phyloP scores from a whole-genome alignment of 2,329 filamentous ascomycete genomes.

The Chaetomiaceae sp. region DNA sequence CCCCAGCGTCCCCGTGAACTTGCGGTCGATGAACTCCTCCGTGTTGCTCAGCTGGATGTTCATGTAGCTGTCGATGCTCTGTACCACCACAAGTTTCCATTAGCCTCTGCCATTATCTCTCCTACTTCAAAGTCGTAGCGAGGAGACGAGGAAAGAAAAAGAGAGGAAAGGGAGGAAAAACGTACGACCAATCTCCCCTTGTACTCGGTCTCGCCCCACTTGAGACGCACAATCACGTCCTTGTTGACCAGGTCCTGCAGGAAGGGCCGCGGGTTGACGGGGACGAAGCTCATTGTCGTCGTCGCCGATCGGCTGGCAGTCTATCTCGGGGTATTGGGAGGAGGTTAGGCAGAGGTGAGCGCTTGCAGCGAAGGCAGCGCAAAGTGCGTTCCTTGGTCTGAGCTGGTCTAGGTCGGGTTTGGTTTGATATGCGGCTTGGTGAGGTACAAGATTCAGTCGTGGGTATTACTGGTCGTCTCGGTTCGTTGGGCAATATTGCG shows the following conservation, averaged over 20 bases:
- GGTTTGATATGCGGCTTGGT: neutral
- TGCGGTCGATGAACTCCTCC: constrained; percentile 86
- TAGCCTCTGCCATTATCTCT: neutral
- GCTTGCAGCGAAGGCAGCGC: neutral
- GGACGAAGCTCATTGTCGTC: constrained; percentile 58
- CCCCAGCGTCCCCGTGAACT: constrained; percentile 78
- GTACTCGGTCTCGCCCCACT: constrained; percentile 98
- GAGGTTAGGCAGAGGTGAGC: no score
- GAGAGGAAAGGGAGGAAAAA: neutral
- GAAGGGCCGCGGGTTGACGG: constrained; percentile 94
- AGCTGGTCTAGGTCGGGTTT: no score
- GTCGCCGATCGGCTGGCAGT: neutral
- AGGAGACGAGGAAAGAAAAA: neutral
- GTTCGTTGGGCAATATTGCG: no score
- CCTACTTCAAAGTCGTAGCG: neutral
- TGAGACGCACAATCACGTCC: constrained; percentile 84
- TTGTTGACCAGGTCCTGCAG: constrained; percentile 93
- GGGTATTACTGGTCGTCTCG: no score
- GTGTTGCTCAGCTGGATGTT: constrained; percentile 90
- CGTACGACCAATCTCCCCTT: constrained; percentile 68
- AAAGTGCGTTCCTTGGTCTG: no score
- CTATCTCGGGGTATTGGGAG: neutral
- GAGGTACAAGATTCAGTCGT: no score
- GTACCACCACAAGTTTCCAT: neutral
- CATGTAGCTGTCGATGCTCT: constrained; percentile 95